Base-by-base conservation (phyloP, 2,329 filamentous ascomycete species). In the Thermothelomyces thermophilus region DNA sequence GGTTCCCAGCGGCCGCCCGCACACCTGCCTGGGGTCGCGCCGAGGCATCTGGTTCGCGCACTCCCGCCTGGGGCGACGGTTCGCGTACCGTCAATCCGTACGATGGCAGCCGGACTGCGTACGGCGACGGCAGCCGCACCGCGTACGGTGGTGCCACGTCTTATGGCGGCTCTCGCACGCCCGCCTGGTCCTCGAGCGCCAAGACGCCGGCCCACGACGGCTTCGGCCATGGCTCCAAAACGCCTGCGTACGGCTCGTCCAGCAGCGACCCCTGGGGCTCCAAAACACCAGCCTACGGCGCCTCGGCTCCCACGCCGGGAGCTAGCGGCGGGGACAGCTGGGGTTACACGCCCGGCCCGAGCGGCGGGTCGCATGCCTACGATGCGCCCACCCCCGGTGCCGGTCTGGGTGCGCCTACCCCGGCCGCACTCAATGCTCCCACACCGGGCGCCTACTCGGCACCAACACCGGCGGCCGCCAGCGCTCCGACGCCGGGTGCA, bases 111-210 rank as follows among this genome's bases (percentile, higher is more conserved):
- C 82, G 83, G 40, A 90, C 88, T 14, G 81, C 87, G 1, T 94
- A 95, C 60, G 89, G 85, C 59, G 84, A 86, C 58, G 85, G 85
- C 52, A 84, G 72, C 64, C 82, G 83, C 42, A 90, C 88, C n/a
- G 81, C 87, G 2, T 94, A 95, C 60, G 89, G 85, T 37, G 60
- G 60, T 33, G 58, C 59, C 13, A 90, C 87, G 11, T 80, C 87
- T 1, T 94, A 94, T 60, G 89, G 89, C 19, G 82, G 83, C 26
- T 77, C 77, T 41, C 80, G 86, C 46, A 90, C 85, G 1, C 86
- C 86, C 7, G 85, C 84, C 5, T 90, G 86, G 86, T 83, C 84
- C 51, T 85, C 88, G 2, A 86, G 86, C 46, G 81, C 84, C 47
- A 84, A 86, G 65, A 91, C 86, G 1, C 73, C 87, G 47, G 80